Conservation (phyloP, 345 rosid species). For the Aurinia saxatilis region DNA sequence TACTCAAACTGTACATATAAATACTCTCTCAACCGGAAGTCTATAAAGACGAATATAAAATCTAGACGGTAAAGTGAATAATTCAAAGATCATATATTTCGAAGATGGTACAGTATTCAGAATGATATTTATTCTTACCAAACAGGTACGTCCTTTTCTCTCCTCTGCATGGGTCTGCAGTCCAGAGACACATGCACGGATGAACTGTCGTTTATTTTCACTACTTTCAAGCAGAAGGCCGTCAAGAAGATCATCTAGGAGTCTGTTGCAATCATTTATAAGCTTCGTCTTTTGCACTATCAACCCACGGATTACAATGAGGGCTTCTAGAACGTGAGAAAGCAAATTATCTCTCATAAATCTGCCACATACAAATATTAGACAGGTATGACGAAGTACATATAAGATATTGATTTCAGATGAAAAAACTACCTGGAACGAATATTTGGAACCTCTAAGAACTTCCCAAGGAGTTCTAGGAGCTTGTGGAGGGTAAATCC, state of each 20-base stretch:
- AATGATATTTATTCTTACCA: slow-evolving; percentile 43
- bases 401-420: slow-evolving; percentile 1
- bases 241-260: slow-evolving; percentile 85
- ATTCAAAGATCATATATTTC: slow-evolving; percentile 7
- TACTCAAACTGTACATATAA: neutral
- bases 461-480: slow-evolving; percentile 88
- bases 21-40: slow-evolving; percentile 3
- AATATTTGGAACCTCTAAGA: slow-evolving; percentile 84
- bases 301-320: slow-evolving; percentile 87
- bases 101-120: slow-evolving; percentile 1
- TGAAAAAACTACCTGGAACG: slow-evolving; percentile 61
- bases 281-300: slow-evolving; percentile 97
- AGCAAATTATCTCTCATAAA: slow-evolving; percentile 87
- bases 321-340: slow-evolving; percentile 89
- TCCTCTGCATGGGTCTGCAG: slow-evolving; percentile 83
- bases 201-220: slow-evolving; percentile 87
- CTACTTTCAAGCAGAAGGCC: slow-evolving; percentile 95
- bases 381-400: slow-evolving; percentile 14
- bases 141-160: slow-evolving; percentile 75
- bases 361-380: slow-evolving; percentile 40
- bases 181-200: slow-evolving; percentile 87
- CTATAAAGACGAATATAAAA: slow-evolving; percentile 1
- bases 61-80: neutral
- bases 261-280: slow-evolving; percentile 89
- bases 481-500: slow-evolving; percentile 98